Conservation (phyloP, 208 protist species). For the Trypanosoma caninum region DNA sequence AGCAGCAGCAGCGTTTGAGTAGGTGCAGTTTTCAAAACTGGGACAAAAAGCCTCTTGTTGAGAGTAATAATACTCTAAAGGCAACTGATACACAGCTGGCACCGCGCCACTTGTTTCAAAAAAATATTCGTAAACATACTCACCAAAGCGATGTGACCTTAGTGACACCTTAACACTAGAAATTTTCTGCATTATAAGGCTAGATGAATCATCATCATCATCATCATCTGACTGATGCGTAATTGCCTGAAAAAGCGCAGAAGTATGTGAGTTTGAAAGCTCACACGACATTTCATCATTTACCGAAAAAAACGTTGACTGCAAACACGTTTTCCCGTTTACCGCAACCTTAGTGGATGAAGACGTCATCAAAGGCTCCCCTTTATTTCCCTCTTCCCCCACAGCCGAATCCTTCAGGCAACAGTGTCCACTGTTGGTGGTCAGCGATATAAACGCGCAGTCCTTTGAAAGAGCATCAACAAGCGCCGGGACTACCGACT, state of each 20-base stretch:
- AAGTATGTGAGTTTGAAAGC: neutral
- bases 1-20: neutral
- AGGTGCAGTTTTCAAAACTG: too few relatives aligned
- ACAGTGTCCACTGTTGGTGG: neutral
- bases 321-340: too few relatives aligned
- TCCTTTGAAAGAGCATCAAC: constrained; percentile 12
- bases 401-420: neutral
- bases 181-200: neutral
- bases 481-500: neutral
- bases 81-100: constrained; percentile 3
- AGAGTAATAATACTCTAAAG: constrained; percentile 15
- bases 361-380: neutral
- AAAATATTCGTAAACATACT: constrained; percentile 15
- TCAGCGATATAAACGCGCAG: too few relatives aligned
- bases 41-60: neutral
- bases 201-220: neutral
- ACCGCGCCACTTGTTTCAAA: neutral
- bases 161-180: neutral
- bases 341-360: too few relatives aligned
- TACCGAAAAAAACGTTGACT: too few relatives aligned
- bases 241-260: neutral
- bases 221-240: neutral
- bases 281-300: neutral
- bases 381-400: neutral
- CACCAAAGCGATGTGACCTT: constrained; percentile 21